Base-by-base conservation (phyloP, 495 filamentous ascomycete genomes). In the Cercophora samala region DNA sequence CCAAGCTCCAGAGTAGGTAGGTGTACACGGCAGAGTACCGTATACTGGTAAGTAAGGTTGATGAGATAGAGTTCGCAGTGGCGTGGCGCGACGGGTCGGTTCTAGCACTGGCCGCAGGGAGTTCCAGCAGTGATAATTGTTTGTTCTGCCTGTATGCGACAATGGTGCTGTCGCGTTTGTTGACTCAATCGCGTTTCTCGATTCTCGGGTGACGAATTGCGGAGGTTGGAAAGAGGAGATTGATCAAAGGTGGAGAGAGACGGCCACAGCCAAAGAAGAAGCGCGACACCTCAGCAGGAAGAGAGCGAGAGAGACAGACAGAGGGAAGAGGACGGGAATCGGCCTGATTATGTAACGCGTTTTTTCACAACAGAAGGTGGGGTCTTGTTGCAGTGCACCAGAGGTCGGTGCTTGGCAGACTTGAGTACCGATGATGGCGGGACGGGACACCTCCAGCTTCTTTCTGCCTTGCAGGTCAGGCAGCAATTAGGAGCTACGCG, bases 141-240 rank as follows among this genome's bases (percentile, higher is more conserved):
- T 46, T 46, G 37, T 46, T 3, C 2, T 46, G 53, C 13, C 53
- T 21, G 53, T 19, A 8, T 8, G n/a, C n/a, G 53, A 56, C 6
- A 29, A 29, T 29, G 26, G 26, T 8, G 26, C 8, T 29, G 26
- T 29, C 26, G 8, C 26, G 26, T 5, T 29, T 29, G 26, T 29
- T 29, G 26, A 29, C 26, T 29, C 26, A 29, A 29, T 29, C 26
- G 26, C 26, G 26, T 29, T 29, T 29, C 26, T 29, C 54, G 62
- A 37, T 46, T 46, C 11, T 22, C 17, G 66, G 58, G 69, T 73
- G 70, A 68, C 68, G 70, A 66, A 70, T 71, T 71, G 73, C 54
- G 69, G 71, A 75, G 74, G 73, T 72, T 73, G 73, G 64, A 70
- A 66, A 67, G 70, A 69, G 68, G 68, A 71, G 64, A 70, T 77